These are phyloP conservation scores for Alternaria arbusti DNA, from an alignment of 2,329 filamentous ascomycete genomes.

Conservation along the genomic window DNA sequence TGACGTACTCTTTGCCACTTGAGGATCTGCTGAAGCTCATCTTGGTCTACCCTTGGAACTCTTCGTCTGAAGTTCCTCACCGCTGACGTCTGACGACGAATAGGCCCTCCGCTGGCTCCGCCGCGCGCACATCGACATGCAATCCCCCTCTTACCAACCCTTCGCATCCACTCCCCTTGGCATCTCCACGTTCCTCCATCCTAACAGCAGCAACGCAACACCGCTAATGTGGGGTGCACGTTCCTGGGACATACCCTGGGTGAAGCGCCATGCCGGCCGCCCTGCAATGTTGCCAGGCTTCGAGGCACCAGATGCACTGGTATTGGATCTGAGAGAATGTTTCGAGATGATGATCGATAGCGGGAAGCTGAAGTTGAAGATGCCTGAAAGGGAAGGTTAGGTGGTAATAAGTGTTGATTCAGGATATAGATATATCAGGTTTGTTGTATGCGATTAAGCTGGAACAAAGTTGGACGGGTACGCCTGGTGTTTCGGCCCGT, in stretches of 20 bases:
- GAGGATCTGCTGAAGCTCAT: neutral
- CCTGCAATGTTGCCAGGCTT: constrained; percentile 46
- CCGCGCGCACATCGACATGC: constrained; percentile 42
- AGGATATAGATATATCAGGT: constrained; percentile 43
- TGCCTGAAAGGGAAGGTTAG: constrained; percentile 30
- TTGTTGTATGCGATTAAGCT: constrained; percentile 27
- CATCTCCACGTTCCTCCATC: constrained; percentile 47
- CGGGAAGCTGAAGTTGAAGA: constrained; percentile 21
- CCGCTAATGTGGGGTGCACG: constrained; percentile 50
- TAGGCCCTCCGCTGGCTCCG: constrained; percentile 51
- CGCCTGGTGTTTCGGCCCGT: neutral
- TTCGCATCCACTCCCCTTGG: constrained; percentile 47
- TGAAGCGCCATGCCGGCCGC: constrained; percentile 43
- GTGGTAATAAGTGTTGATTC: constrained; percentile 37
- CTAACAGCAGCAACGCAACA: constrained; percentile 21
- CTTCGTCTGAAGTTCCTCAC: neutral
- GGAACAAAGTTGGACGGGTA: neutral
- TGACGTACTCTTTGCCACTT: neutral
- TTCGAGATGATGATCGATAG: constrained; percentile 33
- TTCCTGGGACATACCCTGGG: constrained; percentile 47
- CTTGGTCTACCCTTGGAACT: neutral
- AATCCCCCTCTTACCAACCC: constrained; percentile 12
- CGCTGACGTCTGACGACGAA: neutral
- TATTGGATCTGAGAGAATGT: constrained; percentile 52
- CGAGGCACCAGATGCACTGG: constrained; percentile 50